These are phyloP conservation scores for Magnolia kwangsiensis DNA, from an alignment of 164 flowering plant species.

Conservation along the genomic window DNA sequence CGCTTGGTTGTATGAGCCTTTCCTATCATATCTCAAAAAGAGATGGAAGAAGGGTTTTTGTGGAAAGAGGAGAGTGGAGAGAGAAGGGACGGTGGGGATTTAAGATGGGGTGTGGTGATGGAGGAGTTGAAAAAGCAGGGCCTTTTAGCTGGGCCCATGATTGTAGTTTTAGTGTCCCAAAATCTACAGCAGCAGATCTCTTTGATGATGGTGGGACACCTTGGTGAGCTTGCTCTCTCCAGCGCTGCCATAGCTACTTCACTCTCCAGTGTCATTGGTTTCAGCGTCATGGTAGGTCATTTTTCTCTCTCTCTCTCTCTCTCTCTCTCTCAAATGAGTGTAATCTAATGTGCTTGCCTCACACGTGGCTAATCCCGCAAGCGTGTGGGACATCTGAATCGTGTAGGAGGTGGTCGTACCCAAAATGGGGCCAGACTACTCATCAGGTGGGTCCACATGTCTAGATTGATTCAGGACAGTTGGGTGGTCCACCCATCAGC, in stretches of 20 bases:
- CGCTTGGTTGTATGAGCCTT: neutral
- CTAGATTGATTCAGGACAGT: too few species aligned
- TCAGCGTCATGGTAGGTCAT: conserved; percentile 41
- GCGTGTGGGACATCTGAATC: too few species aligned
- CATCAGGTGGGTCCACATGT: too few species aligned
- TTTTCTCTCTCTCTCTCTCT: neutral
- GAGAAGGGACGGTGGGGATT: neutral
- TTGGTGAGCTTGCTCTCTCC: conserved; percentile 50
- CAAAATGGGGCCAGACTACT: too few species aligned
- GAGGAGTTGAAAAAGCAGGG: conserved; percentile 36
- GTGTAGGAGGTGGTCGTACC: too few species aligned
- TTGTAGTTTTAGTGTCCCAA: conserved; percentile 30
- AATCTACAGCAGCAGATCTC: conserved; percentile 35
- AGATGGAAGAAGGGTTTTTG: conserved; percentile 21
- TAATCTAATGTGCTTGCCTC: neutral
- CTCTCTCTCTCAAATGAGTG: neutral
- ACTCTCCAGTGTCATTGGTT: conserved; percentile 43
- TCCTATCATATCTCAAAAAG: neutral
- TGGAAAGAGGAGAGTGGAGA: conserved; percentile 1
- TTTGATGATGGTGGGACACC: conserved; percentile 61
- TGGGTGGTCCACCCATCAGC: too few species aligned
- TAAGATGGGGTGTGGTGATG: conserved; percentile 16
- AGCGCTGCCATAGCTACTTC: conserved; percentile 52
- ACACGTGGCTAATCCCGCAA: neutral
- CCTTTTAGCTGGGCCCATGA: conserved; percentile 44